A percentile compares a stretch with the other conserved stretches of the same genome.
These are phyloP conservation scores for Huntiella savannae DNA, from an alignment of 2,329 filamentous ascomycete genomes.

Conservation along the genomic window DNA sequence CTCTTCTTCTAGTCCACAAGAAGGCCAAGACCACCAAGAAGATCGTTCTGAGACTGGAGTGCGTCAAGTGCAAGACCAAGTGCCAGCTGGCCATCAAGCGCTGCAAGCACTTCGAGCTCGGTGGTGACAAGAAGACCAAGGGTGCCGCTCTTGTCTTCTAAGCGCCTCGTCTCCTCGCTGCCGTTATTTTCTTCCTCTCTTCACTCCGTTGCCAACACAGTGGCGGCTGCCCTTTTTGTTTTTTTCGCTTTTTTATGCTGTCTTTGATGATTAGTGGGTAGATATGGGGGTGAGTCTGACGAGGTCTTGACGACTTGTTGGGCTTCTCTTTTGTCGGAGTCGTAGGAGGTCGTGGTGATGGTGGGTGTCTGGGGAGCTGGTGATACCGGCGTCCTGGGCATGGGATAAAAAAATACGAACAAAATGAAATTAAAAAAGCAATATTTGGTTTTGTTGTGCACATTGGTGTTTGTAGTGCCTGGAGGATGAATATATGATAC, in stretches of 20 bases:
- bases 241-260: conserved; percentile 28
- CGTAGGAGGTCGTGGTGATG: conserved; percentile 18
- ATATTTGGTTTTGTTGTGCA: neutral
- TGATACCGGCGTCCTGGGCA: too few species aligned
- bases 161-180: conserved; percentile 30
- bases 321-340: conserved; percentile 24
- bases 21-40: conserved; percentile 99
- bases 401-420: too few species aligned
- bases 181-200: conserved; percentile 25
- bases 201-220: conserved; percentile 22
- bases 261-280: conserved; percentile 5
- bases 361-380: neutral
- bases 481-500: neutral
- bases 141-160: conserved; percentile 99
- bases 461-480: neutral
- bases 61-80: conserved; percentile 96
- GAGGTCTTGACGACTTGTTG: conserved; percentile 19
- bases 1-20: conserved; percentile 57
- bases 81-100: conserved; percentile 94
- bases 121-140: conserved; percentile 99
- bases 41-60: conserved; percentile 96
- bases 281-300: conserved; percentile 4
- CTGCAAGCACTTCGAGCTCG: conserved; percentile 99
- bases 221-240: conserved; percentile 16
- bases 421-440: conserved; percentile 13